A percentile compares a stretch with the other conserved stretches of the same genome.
Conservation (phyloP, 2,329 filamentous ascomycete genomes). For the Curvularia hawaiiensis region DNA sequence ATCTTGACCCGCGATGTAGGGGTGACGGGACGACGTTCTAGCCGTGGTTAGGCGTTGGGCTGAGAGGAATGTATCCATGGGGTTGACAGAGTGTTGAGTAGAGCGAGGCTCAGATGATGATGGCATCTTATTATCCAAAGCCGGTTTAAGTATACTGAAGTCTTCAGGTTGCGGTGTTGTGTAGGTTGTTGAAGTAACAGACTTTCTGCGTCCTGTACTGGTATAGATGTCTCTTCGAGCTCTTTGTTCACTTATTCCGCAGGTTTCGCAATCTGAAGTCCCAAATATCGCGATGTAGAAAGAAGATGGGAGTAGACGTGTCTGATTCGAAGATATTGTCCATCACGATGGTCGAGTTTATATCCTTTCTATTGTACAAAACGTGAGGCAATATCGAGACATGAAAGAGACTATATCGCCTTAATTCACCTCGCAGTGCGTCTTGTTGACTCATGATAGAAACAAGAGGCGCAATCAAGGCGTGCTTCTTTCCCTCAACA, state of each 20-base stretch:
- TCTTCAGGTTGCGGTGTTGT: background rate
- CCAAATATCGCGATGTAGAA: background rate
- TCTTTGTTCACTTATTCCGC: background rate
- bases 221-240: background rate
- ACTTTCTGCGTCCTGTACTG: background rate
- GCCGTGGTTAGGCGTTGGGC: background rate
- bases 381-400: background rate
- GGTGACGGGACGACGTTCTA: background rate
- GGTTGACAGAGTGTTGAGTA: background rate
- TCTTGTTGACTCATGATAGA: background rate
- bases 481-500: background rate
- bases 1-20: too few species aligned
- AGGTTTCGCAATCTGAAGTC: background rate
- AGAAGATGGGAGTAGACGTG: background rate
- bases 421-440: background rate
- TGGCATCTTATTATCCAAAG: background rate
- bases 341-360: background rate
- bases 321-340: background rate
- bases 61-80: background rate
- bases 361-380: background rate
- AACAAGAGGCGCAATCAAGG: background rate
- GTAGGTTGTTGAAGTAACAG: background rate
- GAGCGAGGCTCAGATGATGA: background rate
- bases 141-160: background rate
- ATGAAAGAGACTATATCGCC: background rate